Evolutionary conservation across 805 yeast species (phyloP).

Genomic region (Monosporozyma unispora): DNA sequence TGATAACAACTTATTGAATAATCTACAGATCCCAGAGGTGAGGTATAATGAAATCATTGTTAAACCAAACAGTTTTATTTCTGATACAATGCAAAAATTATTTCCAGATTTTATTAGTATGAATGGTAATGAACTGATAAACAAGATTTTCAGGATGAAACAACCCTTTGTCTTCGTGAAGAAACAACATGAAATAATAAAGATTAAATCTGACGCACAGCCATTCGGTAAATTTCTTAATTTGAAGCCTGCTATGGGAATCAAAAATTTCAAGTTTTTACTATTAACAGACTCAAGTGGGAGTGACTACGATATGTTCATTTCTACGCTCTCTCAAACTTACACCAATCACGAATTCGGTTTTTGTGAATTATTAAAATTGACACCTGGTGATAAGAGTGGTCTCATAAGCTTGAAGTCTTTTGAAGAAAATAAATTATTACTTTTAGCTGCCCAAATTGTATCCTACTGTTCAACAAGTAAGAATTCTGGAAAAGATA

Average conservation of each 20-base stretch:
- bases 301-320: slow-evolving; percentile 24
- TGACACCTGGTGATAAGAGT: slow-evolving; percentile 22
- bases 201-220: slow-evolving; percentile 42
- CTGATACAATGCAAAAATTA: slow-evolving; percentile 13
- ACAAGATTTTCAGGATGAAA: slow-evolving; percentile 16
- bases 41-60: slow-evolving; percentile 27
- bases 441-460: slow-evolving; percentile 41
- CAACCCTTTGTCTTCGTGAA: slow-evolving; percentile 26
- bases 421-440: slow-evolving; percentile 37
- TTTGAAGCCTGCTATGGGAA: slow-evolving; percentile 43
- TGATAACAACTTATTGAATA: slow-evolving; percentile 40
- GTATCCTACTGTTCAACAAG: slow-evolving; percentile 29
- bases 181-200: slow-evolving; percentile 28
- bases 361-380: slow-evolving; percentile 26
- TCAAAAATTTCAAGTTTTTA: slow-evolving; percentile 45
- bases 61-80: slow-evolving; percentile 17
- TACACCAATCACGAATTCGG: slow-evolving; percentile 29
- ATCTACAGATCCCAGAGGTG: slow-evolving; percentile 48
- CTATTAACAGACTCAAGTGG: slow-evolving; percentile 32
- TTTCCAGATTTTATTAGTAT: slow-evolving; percentile 20
- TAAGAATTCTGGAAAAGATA: slow-evolving; percentile 20
- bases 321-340: slow-evolving; percentile 26
- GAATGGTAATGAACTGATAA: slow-evolving; percentile 22
- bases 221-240: slow-evolving; percentile 50
- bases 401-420: slow-evolving; percentile 23